phyloP scores from a whole-genome alignment of 305 asterid species.

The Fraxinus albicans region DNA sequence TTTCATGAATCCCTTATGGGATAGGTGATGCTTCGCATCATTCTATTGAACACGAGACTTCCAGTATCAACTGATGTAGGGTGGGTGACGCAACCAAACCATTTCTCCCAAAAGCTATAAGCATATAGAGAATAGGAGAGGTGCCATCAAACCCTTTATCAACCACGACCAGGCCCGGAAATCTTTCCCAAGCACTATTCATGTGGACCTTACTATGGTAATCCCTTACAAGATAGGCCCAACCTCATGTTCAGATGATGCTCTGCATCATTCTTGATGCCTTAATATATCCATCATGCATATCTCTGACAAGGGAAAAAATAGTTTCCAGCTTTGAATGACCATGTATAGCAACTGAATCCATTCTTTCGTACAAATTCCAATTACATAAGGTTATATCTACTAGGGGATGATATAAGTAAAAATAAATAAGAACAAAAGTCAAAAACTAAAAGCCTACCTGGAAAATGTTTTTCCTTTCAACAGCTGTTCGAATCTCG shows the following conservation, averaged over 20 bases:
- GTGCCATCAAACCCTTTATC: background rate
- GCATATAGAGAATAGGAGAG: background rate
- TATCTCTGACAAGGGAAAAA: background rate
- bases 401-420: background rate
- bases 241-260: background rate
- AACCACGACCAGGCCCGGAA: background rate
- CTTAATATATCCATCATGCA: constrained; percentile 3
- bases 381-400: background rate
- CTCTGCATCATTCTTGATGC: background rate
- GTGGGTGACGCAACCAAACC: background rate
- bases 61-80: background rate
- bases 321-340: constrained; percentile 18
- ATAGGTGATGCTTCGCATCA: background rate
- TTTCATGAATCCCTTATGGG: background rate
- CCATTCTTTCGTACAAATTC: background rate
- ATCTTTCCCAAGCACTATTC: background rate
- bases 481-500: constrained; percentile 70
- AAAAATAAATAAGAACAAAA: background rate
- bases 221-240: background rate
- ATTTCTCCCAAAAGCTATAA: background rate
- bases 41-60: background rate
- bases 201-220: background rate
- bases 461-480: constrained; percentile 63
- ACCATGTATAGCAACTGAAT: constrained; percentile 7
- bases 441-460: constrained; percentile 31